Conservation (phyloP, 768 basidiomycete genomes). For the Multifurca ochricompacta region DNA sequence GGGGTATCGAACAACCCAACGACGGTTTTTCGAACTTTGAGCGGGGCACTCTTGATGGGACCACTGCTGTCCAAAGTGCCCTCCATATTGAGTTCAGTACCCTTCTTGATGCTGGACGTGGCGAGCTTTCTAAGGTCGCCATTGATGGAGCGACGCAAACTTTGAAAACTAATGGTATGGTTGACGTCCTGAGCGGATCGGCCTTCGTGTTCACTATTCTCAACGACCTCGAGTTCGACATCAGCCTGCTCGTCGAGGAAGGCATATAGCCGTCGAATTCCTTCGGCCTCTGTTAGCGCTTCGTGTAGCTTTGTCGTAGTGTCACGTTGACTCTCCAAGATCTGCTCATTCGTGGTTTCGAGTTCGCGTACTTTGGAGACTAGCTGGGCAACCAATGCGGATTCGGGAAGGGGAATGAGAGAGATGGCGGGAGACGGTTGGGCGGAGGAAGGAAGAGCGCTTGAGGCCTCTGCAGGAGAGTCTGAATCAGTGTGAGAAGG, state of each 20-base stretch:
- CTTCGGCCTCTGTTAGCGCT: slow-evolving; percentile 65
- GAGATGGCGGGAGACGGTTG: not conserved
- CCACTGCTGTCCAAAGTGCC: slow-evolving; percentile 24
- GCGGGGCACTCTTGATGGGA: slow-evolving; percentile 4
- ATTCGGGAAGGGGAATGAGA: slow-evolving; percentile 25
- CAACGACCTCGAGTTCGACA: slow-evolving; percentile 41
- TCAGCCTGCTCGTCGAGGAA: slow-evolving; percentile 49
- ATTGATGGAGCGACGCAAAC: slow-evolving; percentile 38
- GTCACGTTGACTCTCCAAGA: slow-evolving; percentile 54
- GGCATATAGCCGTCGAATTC: slow-evolving; percentile 64
- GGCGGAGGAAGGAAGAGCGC: slow-evolving; percentile 25
- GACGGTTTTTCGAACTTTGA: slow-evolving; percentile 43
- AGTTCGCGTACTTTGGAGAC: slow-evolving; percentile 69
- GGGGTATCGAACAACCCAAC: slow-evolving; percentile 52
- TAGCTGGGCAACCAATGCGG: slow-evolving; percentile 57
- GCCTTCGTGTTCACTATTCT: slow-evolving; percentile 28
- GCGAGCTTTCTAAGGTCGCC: slow-evolving; percentile 26
- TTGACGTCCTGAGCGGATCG: slow-evolving; percentile 27
- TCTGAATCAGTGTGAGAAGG: not conserved
- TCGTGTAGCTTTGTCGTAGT: slow-evolving; percentile 55
- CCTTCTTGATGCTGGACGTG: slow-evolving; percentile 18
- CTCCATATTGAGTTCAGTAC: slow-evolving; percentile 24
- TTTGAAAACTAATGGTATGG: slow-evolving; percentile 42
- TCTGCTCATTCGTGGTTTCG: slow-evolving; percentile 62
- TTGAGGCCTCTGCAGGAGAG: not conserved